Base-by-base conservation (phyloP, 176 grass and related monocot species). In the Ananas comosus region DNA sequence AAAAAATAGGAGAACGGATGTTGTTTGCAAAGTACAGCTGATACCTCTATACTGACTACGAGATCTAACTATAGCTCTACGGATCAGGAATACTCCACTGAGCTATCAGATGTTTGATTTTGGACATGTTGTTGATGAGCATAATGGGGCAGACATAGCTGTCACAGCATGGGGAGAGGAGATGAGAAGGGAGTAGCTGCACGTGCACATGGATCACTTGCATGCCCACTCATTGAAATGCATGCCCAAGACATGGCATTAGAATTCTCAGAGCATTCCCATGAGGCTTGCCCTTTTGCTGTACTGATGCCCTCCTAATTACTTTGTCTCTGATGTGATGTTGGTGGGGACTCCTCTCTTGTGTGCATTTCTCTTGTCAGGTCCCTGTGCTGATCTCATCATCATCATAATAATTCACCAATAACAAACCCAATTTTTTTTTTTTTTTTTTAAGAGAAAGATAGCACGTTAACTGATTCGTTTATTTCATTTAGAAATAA, bases 241-340 rank as follows among this genome's bases (percentile, higher is more conserved):
- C 29, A 33, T 33, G 33, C 33, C 54, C 54, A 59, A 59, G 54
- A 21, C n/a, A 59, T 16, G 10, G 54, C 54, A 59, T 9, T 21
- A 17, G 19, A 59, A 9, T 18, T 10, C 4, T 16, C 8, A 14
- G 54, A 58, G 2, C 54, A 13, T n/a, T 58, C 75, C 75, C 75
- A 78, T 65, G 75, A 70, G 66, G 66, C 66, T 22, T 78, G 66
- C 75, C 65, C 63, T 66, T 68, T 66, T 25, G 13, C 27, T 12
- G 12, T 51, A 29, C 18, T 27, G 29, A 16, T 27, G 25, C 51
- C 52, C 47, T 33, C 53, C 51, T 27, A 27, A 27, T 5, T n/a
- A 24, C 61, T 53, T 49, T 51, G 10, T 42, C 24, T 59, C 50
- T 58, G 33, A 12, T 9, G 11, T 65, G 11, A n/a, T 47, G 48